A percentile compares a stretch with the other conserved stretches of the same genome.
Evolutionary conservation across 345 rosid genomes (phyloP).

Genomic region (Melastoma malabathricum): DNA sequence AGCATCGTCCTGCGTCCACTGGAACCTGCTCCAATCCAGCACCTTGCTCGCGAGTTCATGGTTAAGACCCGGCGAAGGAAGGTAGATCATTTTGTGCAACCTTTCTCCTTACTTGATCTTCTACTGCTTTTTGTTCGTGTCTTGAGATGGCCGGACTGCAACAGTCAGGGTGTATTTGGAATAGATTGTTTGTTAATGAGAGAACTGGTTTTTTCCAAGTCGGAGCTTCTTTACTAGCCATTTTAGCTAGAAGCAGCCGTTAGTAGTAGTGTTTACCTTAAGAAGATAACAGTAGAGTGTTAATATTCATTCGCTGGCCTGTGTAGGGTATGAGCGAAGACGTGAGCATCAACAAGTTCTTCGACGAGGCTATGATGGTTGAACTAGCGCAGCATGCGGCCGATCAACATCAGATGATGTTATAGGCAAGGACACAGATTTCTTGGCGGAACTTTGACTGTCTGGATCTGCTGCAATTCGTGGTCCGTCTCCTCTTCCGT

Average conservation of each 20-base stretch:
- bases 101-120: too few species aligned
- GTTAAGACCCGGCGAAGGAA: conserved; percentile 81
- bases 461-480: neutral
- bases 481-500: too few species aligned
- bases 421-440: conserved; percentile 15
- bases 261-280: too few species aligned
- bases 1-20: conserved; percentile 71
- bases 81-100: conserved; percentile 18
- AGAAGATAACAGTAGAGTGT: neutral
- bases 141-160: too few species aligned
- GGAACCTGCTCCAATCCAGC: conserved; percentile 85
- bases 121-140: too few species aligned
- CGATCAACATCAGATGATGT: conserved; percentile 69
- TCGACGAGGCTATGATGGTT: conserved; percentile 77
- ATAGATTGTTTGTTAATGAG: too few species aligned
- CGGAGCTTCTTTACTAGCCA: too few species aligned
- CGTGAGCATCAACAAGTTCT: conserved; percentile 80
- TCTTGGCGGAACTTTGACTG: too few species aligned
- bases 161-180: too few species aligned
- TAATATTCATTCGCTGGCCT: neutral
- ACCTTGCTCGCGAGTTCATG: conserved; percentile 83
- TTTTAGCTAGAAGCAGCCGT: too few species aligned
- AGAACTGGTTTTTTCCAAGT: too few species aligned
- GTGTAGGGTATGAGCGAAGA: conserved; percentile 87
- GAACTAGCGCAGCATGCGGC: conserved; percentile 82